Conservation (phyloP, 1,284 basidiomycete genomes). For the Pyrrhoderma noxium region DNA sequence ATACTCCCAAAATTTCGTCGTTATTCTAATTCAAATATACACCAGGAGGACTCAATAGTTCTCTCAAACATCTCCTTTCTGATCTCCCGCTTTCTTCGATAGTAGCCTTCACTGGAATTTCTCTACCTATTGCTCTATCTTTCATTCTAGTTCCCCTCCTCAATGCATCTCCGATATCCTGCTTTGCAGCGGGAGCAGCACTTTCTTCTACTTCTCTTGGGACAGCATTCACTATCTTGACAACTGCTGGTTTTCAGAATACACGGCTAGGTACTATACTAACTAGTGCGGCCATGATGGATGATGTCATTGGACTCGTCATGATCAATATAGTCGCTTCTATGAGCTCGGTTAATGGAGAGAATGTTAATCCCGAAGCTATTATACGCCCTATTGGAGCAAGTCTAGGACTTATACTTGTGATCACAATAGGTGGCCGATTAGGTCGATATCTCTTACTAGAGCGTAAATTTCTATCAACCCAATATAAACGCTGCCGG, state of each 20-base stretch:
- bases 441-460: too few species aligned
- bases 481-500: too few species aligned
- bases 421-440: too few species aligned
- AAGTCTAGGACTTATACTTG: too few species aligned
- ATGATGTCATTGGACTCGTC: constrained; percentile 48
- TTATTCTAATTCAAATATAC: background rate
- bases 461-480: too few species aligned
- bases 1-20: background rate
- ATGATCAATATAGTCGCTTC: constrained; percentile 39
- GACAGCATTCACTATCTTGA: constrained; percentile 44
- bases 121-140: constrained; percentile 40
- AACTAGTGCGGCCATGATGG: constrained; percentile 44
- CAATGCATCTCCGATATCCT: constrained; percentile 31
- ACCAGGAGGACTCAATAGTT: constrained; percentile 38
- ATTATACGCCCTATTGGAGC: too few species aligned
- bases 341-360: constrained; percentile 19
- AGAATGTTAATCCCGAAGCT: too few species aligned
- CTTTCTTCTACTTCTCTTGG: constrained; percentile 47
- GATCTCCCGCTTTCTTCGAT: constrained; percentile 36
- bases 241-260: constrained; percentile 29
- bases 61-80: constrained; percentile 30
- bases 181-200: constrained; percentile 45
- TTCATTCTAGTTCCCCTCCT: constrained; percentile 33
- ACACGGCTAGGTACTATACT: constrained; percentile 43
- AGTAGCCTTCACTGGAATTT: constrained; percentile 40